Percentiles rank a stretch among this genome's conserved stretches.
Conservation (phyloP, 768 basidiomycete genomes). For the Agrocybe pediades region DNA sequence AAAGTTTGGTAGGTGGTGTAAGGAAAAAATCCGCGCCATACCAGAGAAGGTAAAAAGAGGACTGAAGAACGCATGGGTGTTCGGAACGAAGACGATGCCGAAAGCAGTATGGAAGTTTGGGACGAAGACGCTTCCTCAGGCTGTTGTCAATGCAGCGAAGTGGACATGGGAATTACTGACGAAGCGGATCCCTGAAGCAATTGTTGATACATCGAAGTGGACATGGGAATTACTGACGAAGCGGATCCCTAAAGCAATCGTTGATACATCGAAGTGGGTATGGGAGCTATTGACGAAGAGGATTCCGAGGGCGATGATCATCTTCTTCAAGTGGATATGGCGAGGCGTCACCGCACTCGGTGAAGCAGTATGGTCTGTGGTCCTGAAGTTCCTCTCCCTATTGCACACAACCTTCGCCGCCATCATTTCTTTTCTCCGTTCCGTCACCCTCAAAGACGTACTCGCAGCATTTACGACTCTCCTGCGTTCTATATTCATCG, state of each 20-base stretch:
- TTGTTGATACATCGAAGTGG: background rate
- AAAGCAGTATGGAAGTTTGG: constrained; percentile 1
- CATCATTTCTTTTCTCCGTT: constrained; percentile 1
- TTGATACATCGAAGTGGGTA: background rate
- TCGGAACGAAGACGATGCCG: constrained; percentile 5
- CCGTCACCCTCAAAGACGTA: constrained; percentile 7
- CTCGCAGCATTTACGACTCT: background rate
- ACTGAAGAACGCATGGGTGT: constrained; percentile 4
- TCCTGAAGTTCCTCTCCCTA: constrained; percentile 1
- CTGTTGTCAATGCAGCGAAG: background rate
- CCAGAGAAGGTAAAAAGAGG: constrained; percentile 3
- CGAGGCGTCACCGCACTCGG: background rate
- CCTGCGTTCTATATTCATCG: constrained; percentile 6
- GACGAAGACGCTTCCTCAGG: constrained; percentile 1
- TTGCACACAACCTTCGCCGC: constrained; percentile 4
- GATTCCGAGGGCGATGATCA: background rate
- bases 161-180: constrained; percentile 2
- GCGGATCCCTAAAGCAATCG: background rate
- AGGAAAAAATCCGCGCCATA: background rate
- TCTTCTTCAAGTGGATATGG: constrained; percentile 1
- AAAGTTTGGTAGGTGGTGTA: constrained; percentile 5
- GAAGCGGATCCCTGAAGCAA: background rate
- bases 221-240: background rate
- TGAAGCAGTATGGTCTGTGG: background rate
- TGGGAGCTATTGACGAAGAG: background rate